Base-by-base conservation (phyloP, 495 filamentous ascomycete genomes). In the Annulohypoxylon bovei region DNA sequence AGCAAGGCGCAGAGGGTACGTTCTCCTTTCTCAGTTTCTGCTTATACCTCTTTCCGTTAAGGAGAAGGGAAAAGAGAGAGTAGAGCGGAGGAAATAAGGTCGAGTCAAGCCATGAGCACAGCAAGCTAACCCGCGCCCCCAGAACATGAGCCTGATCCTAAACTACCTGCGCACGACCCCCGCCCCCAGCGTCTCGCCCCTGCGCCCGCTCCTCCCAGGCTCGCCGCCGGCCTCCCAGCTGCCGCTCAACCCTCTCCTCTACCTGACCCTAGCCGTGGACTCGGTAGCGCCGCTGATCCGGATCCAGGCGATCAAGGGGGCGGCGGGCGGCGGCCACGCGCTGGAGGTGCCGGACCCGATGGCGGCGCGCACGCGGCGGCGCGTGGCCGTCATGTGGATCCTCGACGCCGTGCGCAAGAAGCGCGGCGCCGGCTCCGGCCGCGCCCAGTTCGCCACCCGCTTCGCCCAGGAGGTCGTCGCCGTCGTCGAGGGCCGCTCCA, bases 231-330 rank as follows among this genome's bases (percentile, higher is more conserved):
- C 91, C 22, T 78, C 85, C 7, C 90, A 94, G 54, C 87, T 97
- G 30, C 91, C 92, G 6, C 84, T 92, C 18, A 87, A 96, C 81
- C 90, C 94, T 8, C 82, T 94, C 30, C 82, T 88, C 46, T 94
- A 94, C 80, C 88, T 97, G 39, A 92, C 89, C 0, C 81, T 95
- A 37, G 93, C 95, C n/a, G 90, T 99, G 76, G 95, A 99, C 84
- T 97, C 93, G 9, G 91, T 98, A n/a, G 93, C 93, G 11, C 95
- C 95, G 20, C 84, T 99, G 22, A 80, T 98, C 73, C 90, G 90
- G 28, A 88, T 98, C 73, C 86, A 88, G 22, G 83, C 83, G 32
- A 86, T 91, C 74, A 91, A 89, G 78, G 93, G 93, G 70, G 85
- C 92, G 33, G 92, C 91, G 0, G 93, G 94, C 80, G 95, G 95